Evolutionary conservation across 1,284 basidiomycete genomes (phyloP).

Genomic region (Athelia sp.): DNA sequence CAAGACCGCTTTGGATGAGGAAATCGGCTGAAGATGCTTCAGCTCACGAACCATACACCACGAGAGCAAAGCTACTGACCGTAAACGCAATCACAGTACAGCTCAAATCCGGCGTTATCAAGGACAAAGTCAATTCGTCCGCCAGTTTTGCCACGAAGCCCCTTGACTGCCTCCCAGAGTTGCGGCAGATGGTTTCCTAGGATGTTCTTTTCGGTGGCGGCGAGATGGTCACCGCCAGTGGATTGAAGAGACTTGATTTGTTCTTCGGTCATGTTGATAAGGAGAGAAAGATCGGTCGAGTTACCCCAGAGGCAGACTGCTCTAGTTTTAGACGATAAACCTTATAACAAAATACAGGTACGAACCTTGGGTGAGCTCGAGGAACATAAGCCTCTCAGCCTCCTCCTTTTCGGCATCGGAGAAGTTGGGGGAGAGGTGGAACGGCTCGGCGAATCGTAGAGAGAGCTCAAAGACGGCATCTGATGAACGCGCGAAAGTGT

Average conservation of each 20-base stretch:
- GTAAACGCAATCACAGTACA: slow-evolving; percentile 96
- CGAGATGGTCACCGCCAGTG: slow-evolving; percentile 92
- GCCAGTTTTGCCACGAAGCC: slow-evolving; percentile 64
- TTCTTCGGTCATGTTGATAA: slow-evolving; percentile 99
- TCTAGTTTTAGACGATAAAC: not conserved
- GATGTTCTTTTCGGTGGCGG: slow-evolving; percentile 95
- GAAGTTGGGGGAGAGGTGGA: slow-evolving; percentile 55
- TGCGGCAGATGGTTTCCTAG: slow-evolving; percentile 79
- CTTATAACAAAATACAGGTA: slow-evolving; percentile 2
- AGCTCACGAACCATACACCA: slow-evolving; percentile 1
- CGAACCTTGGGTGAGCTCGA: slow-evolving; percentile 85
- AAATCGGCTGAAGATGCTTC: slow-evolving; percentile 60
- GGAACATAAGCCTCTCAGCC: slow-evolving; percentile 87
- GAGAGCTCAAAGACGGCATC: slow-evolving; percentile 96
- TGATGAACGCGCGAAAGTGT: slow-evolving; percentile 91
- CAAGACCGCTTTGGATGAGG: slow-evolving; percentile 88
- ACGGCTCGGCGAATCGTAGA: slow-evolving; percentile 86
- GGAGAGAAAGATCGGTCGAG: slow-evolving; percentile 92
- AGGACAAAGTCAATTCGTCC: slow-evolving; percentile 88
- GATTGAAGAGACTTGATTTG: slow-evolving; percentile 98
- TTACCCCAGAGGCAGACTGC: slow-evolving; percentile 92
- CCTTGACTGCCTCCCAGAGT: slow-evolving; percentile 81
- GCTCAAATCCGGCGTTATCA: slow-evolving; percentile 90
- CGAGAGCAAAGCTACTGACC: slow-evolving; percentile 43
- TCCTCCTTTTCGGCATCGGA: slow-evolving; percentile 61